A percentile compares a stretch with the other conserved stretches of the same genome.
phyloP scores from a whole-genome alignment of 2,329 filamentous ascomycete genomes.

The Xylariaceae sp. region DNA sequence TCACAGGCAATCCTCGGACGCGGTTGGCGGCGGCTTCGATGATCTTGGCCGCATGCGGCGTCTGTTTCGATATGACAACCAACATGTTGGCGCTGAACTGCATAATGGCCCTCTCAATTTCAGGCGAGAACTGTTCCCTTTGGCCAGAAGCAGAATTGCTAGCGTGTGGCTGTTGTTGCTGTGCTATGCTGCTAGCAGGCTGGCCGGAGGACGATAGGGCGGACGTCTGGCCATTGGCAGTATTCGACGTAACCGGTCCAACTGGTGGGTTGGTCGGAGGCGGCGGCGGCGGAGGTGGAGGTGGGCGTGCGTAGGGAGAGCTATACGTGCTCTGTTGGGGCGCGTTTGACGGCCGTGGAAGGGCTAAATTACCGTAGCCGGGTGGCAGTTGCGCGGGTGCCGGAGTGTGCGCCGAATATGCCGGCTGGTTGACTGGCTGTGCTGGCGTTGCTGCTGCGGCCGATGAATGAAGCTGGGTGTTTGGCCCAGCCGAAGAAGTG shows the following conservation, averaged over 20 bases:
- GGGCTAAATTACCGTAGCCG: conserved; percentile 19
- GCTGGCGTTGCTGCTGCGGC: conserved; percentile 18
- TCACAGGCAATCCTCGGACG: conserved; percentile 25
- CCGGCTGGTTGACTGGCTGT: conserved; percentile 22
- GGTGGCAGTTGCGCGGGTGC: conserved; percentile 28
- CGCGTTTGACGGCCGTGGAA: conserved; percentile 22
- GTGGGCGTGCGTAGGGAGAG: conserved; percentile 30
- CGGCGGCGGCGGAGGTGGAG: conserved; percentile 20
- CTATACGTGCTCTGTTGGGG: conserved; percentile 30
- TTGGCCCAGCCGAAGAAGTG: conserved; percentile 20
- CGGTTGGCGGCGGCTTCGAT: conserved; percentile 29
- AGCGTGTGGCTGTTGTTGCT: conserved; percentile 12
- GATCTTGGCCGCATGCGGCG: conserved; percentile 25
- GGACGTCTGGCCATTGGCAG: conserved; percentile 17
- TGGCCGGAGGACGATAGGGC: conserved; percentile 18
- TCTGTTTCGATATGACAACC: conserved; percentile 24
- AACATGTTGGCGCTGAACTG: conserved; percentile 29
- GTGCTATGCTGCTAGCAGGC: conserved; percentile 5
- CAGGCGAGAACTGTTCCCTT: conserved; percentile 21
- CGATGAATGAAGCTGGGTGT: conserved; percentile 19
- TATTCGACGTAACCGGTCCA: conserved; percentile 21
- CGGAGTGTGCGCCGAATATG: conserved; percentile 24
- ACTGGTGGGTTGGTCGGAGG: conserved; percentile 22
- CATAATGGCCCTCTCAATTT: conserved; percentile 27
- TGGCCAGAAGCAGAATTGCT: conserved; percentile 6